These are phyloP conservation scores for Amauroascus niger DNA, from an alignment of 2,329 filamentous ascomycete species.

Conservation along the genomic window DNA sequence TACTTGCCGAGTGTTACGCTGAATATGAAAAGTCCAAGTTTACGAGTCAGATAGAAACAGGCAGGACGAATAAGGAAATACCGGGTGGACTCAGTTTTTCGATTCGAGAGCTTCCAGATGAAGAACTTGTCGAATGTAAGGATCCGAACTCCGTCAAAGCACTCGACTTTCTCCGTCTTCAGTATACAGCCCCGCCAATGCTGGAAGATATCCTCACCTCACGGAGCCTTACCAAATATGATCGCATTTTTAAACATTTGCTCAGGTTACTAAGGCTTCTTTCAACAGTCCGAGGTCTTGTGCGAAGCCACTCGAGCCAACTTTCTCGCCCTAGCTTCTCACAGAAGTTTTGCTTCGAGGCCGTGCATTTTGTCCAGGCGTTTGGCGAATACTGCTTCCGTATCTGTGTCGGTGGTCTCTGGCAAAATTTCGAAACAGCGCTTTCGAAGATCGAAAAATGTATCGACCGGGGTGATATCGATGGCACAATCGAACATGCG, in stretches of 20 bases:
- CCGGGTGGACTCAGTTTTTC: slow-evolving; percentile 71
- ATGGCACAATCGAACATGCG: slow-evolving; percentile 39
- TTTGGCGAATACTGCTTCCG: slow-evolving; percentile 73
- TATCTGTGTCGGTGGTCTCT: slow-evolving; percentile 61
- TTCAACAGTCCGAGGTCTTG: slow-evolving; percentile 60
- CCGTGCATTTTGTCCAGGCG: slow-evolving; percentile 66
- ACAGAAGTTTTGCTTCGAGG: slow-evolving; percentile 61
- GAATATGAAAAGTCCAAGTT: slow-evolving; percentile 17
- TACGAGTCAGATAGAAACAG: slow-evolving; percentile 16
- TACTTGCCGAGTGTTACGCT: slow-evolving; percentile 65
- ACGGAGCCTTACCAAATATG: slow-evolving; percentile 64
- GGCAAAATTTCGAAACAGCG: slow-evolving; percentile 59
- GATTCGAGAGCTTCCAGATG: slow-evolving; percentile 66
- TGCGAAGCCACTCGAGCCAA: slow-evolving; percentile 44
- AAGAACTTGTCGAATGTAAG: slow-evolving; percentile 74
- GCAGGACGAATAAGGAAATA: slow-evolving; percentile 33
- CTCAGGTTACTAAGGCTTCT: slow-evolving; percentile 69
- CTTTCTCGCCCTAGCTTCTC: slow-evolving; percentile 25
- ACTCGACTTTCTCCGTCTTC: slow-evolving; percentile 81
- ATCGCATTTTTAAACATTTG: slow-evolving; percentile 70
- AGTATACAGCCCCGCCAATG: slow-evolving; percentile 67
- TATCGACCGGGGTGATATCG: slow-evolving; percentile 42
- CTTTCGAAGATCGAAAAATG: slow-evolving; percentile 54
- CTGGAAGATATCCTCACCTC: slow-evolving; percentile 65
- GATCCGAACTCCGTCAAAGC: slow-evolving; percentile 75